Evolutionary conservation across 805 yeast species (phyloP), one percentile per base, ranked within the genome.

Genomic region (Starmerella etchellsii): DNA sequence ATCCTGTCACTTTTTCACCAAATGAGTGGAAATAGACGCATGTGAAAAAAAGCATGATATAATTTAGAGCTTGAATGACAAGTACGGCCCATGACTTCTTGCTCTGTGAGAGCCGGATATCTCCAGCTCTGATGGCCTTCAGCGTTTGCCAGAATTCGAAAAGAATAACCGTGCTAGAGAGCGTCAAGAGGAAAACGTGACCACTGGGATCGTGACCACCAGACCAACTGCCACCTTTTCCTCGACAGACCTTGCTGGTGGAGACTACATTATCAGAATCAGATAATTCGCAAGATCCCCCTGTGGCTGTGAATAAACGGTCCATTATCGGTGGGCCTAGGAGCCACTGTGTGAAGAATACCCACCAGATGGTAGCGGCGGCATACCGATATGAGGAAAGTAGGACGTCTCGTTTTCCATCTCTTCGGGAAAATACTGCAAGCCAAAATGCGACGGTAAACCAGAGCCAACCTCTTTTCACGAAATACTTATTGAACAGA

Each of bases 131-230:
- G 10, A 23, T 7, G 10, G 7, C 25, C 10, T 10, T 23, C 7
- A 23, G 7, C 25, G 25, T 23, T 10, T 72, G 75, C 19, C 66
- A 44, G 7, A 73, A 55, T 55, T 87, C 95, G 41, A 74, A 74
- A 54, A 81, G 65, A 48, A 88, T 54, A 42, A 80, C 71, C 41
- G 78, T 56, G 24, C 78, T 70, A 8, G 82, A 68, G 43, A 78
- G 80, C 4, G 78, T 69, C 34, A 88, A 63, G 31, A 91, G 58
- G 52, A 87, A 91, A 1, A 83, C 78, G 56, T 91, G 98, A 0
- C 98, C 98, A 46, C 88, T 78, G 4, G 97, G 95, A 62, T 91
- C 98, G 56, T 84, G 95, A 0, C 98, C 98, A 0, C 95, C 84
- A 7, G 50, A 46, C 91, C 88, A 81, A 14, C 53, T 43, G 0